A percentile compares a stretch with the other conserved stretches of the same genome.
Evolutionary conservation across 441 rosid species (phyloP).

Genomic region (Gossypium schwendimanii): DNA sequence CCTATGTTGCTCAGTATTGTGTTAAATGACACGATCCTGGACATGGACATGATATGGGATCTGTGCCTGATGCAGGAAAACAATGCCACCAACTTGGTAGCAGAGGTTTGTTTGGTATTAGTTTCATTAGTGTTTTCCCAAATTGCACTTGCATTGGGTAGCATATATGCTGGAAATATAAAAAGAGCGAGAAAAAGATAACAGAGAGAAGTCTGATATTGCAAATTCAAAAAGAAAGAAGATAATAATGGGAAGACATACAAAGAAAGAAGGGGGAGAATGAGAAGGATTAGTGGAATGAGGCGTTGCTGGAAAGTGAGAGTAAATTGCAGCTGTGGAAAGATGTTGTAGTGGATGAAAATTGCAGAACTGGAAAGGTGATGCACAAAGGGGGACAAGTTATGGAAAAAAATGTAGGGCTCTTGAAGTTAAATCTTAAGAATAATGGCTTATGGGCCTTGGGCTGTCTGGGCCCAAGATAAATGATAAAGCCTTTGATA

Average conservation of each 20-base stretch:
- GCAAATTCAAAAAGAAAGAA: neutral
- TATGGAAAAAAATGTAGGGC: neutral
- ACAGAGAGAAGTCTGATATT: neutral
- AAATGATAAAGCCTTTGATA: neutral
- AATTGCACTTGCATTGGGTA: neutral
- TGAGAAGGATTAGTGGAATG: neutral
- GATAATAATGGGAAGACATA: neutral
- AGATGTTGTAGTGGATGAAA: neutral
- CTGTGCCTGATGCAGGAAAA: neutral
- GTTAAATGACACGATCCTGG: neutral
- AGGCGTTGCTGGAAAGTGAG: neutral
- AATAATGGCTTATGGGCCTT: neutral
- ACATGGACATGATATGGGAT: neutral
- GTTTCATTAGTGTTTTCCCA: neutral
- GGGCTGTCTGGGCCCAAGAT: neutral
- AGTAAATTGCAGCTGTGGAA: neutral
- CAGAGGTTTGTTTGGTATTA: neutral
- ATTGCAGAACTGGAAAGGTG: neutral
- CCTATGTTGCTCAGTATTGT: neutral
- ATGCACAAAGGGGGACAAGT: neutral
- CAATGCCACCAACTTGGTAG: neutral
- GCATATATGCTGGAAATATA: neutral
- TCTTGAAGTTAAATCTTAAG: neutral
- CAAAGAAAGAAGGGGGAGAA: neutral
- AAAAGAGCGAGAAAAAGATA: neutral